Percentiles rank a stretch among this genome's conserved stretches.
Evolutionary conservation across 2,329 filamentous ascomycete species (phyloP).

Genomic region (Hypoxylon sp.): DNA sequence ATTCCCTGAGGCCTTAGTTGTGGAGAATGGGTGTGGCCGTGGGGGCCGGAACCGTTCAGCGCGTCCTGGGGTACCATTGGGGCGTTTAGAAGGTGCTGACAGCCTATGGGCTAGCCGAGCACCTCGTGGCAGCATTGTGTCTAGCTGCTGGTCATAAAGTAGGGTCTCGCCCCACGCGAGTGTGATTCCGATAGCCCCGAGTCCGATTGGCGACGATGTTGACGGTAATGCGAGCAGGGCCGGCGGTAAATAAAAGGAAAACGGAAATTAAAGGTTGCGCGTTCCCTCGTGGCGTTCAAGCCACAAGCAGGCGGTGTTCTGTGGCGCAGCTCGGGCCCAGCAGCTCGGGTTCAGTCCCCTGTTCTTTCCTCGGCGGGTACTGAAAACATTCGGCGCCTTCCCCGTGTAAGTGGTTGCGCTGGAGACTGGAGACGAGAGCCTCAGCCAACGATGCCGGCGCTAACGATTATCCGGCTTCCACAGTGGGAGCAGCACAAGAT

Average conservation of each 20-base stretch:
- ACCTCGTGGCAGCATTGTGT: slow-evolving; percentile 28
- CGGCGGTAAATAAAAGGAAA: slow-evolving; percentile 18
- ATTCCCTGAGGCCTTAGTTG: slow-evolving; percentile 23
- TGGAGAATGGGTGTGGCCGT: slow-evolving; percentile 35
- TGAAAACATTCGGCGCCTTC: background rate
- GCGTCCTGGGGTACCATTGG: slow-evolving; percentile 33
- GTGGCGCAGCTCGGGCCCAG: slow-evolving; percentile 24
- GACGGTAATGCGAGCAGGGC: slow-evolving; percentile 7
- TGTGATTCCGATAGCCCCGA: slow-evolving; percentile 17
- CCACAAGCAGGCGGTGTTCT: slow-evolving; percentile 30
- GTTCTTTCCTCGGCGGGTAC: background rate
- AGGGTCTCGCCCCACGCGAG: slow-evolving; percentile 13
- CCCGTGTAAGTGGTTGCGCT: slow-evolving; percentile 4
- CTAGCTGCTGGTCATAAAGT: slow-evolving; percentile 19
- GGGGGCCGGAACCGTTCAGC: slow-evolving; percentile 32
- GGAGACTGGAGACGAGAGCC: background rate
- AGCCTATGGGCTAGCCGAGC: slow-evolving; percentile 25
- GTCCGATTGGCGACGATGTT: slow-evolving; percentile 19
- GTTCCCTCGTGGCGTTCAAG: slow-evolving; percentile 18
- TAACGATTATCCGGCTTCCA: background rate
- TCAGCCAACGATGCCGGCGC: background rate
- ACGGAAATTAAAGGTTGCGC: slow-evolving; percentile 26
- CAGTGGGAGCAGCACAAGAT: background rate
- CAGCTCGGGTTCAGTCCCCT: slow-evolving; percentile 11
- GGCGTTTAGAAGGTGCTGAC: slow-evolving; percentile 25